Base-by-base conservation (phyloP, 306 rosid species). In the Citrullus amarus region DNA sequence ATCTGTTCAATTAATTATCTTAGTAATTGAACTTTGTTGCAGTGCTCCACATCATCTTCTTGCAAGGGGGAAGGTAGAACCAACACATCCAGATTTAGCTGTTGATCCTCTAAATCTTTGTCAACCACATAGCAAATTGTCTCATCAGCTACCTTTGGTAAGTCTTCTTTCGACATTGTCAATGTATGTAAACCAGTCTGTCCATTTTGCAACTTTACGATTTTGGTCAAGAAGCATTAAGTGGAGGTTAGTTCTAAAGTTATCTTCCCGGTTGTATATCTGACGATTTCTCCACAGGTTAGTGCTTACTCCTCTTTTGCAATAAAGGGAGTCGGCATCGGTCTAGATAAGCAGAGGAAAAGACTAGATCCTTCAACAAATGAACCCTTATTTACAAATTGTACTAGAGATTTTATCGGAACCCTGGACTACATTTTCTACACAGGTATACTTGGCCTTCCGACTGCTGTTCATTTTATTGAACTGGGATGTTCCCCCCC, bases 31-130 rank as follows among this genome's bases (percentile, higher is more conserved):
- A 89, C 81, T 82, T 81, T 65, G 74, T 86, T 86, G 83, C 91
- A 95, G 99, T 82, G 97, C 99, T 79, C 96, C 99, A 50, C 97
- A 95, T 86, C 79, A 92, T 68, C 99, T 95, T 81, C 92, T 95
- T 78, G 97, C 99, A 4, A 82, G 90, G 91, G 97, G 97, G 38
- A 95, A 95, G 86, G 97, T 95, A 59, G 99, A 95, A 82, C 90
- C 90, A 4, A 56, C 84, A 43, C 97, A 95, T 86, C 93, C 89
- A 9, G 99, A 95, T 68, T 88, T 95, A 85, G 89, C 89, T 46
- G 89, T 93, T 76, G 99, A 95, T 82, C 97, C 99, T 43, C 96
- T 95, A 15, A 89, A 88, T 83, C 90, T 95, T 82, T 81, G 93
- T 86, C 97, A 89, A 75, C 99, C 99, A 60, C 93, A 87, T 83